Evolutionary conservation across 73 alveolate species (phyloP), one percentile per base, ranked within the genome.

Genomic region (Paramecium caudatum): DNA sequence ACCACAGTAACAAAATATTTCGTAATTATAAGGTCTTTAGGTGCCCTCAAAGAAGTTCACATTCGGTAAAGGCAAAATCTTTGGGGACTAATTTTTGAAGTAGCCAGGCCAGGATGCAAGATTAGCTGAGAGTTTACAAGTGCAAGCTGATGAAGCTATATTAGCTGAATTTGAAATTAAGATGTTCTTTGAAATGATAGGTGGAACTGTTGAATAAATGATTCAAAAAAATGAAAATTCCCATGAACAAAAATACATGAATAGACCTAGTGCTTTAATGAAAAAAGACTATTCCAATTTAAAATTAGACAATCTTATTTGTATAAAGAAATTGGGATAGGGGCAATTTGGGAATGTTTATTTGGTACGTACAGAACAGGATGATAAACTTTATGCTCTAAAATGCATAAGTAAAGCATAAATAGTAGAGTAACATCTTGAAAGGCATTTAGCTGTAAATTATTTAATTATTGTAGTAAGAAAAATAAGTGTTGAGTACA

Each of bases 331-430:
- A 36, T 47, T 92, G 19, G 96, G 96, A 34, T 34, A 63, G 19
- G 96, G 96, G 3, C 74, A 85, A 78, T 92, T 92, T 39, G 96
- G 96, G 3, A 91, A 74, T 91, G 96, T 92, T 4, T 82, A 85
- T 92, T 91, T 92, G 48, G 94, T 82, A 0, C 49, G 68, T 3
- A 39, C 70, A 10, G 25, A 21, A 34, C 30, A 63, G 15, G 86
- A 86, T 8, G 90, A 84, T 21, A 69, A 41, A 45, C n/a, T 78
- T 1, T 93, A 93, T 68, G 96, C 96, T 13, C 82, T 93, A 25
- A 93, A 93, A 46, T 78, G 95, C 10, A 91, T 93, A 41, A 47
- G 91, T 6, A 69, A 94, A 69, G 87, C 91, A 1, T 45, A 93
- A 65, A 91, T 93, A 19, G 90, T 80, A 6, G 91, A 83, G 33